Base-by-base conservation (phyloP, 2,329 filamentous ascomycete species). In the Hawksworthiomyces lignivorus region DNA sequence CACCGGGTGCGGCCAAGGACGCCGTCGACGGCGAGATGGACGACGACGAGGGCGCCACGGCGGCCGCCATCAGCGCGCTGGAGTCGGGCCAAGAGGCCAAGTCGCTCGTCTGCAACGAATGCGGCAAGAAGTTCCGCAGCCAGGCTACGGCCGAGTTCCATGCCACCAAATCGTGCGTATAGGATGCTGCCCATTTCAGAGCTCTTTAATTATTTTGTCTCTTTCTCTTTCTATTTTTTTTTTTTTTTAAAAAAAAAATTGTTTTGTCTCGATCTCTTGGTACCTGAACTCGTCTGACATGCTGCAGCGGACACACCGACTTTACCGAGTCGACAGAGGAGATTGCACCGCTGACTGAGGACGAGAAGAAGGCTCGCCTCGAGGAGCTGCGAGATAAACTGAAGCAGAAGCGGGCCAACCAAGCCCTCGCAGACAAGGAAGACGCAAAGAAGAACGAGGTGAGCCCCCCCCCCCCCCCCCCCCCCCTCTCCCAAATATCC, bases 311-410 rank as follows among this genome's bases (percentile, higher is more conserved):
- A 36, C 92, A 98, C 62, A 78, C 81, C 35, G 84, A 96, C 62
- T 98, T 98, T 59, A 77, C 84, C 17, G 88, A 98, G 61, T 96
- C 89, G 0, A 90, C 86, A 4, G 90, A 97, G 55, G 88, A 94
- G 58, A 81, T 98, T 52, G 83, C 85, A 4, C 87, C 90, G 1
- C 67, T 98, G 55, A 96, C 89, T 0, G 88, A 90, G 51, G 89
- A 94, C 47, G 83, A 98, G 66, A 96, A 92, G 70, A 81, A 82
- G 57, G 73, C 77, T n/a, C 83, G 75, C 53, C 73, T 98, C 4
- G 71, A 77, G 24, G 85, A 92, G 54, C 72, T 96, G 34, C 76
- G 80, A 24, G 72, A 79, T 53, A 83, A 80, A 49, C 70, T 90
- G 20, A 76, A 78, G 34, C 79, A 74, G 46, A 95, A 94, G 72